Conservation (phyloP, 371 early-diverging fungal genomes). For the Chytridium lagenaria region DNA sequence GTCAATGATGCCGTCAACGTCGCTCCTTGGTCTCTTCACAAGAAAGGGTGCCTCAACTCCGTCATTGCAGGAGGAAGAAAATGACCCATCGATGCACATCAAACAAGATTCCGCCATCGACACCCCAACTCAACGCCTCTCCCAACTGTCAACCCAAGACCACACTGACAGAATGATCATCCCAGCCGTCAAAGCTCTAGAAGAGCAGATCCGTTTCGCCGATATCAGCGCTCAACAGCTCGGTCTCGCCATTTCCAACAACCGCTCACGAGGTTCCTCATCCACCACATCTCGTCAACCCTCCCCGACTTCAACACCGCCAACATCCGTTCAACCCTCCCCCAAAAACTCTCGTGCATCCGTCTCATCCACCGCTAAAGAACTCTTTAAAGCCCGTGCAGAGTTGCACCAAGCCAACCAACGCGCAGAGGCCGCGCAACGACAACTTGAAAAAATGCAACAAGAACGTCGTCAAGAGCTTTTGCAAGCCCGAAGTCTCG, state of each 20-base stretch:
- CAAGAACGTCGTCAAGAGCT: slow-evolving; percentile 7
- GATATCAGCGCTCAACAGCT: slow-evolving; percentile 17
- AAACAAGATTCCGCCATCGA: too few relatives aligned
- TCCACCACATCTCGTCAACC: not conserved
- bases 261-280: not conserved
- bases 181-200: slow-evolving; percentile 7
- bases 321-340: not conserved
- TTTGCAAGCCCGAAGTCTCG: not conserved
- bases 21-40: too few relatives aligned
- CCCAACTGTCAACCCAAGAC: too few relatives aligned
- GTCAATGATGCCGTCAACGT: too few relatives aligned
- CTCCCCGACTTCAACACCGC: not conserved
- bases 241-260: not conserved
- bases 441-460: not conserved
- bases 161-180: slow-evolving; percentile 5
- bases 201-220: slow-evolving; percentile 13
- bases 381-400: not conserved
- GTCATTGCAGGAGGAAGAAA: too few relatives aligned
- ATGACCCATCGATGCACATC: too few relatives aligned
- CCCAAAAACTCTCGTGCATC: not conserved
- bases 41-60: too few relatives aligned
- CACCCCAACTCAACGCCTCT: too few relatives aligned
- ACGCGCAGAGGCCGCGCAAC: not conserved
- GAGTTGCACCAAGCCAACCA: not conserved
- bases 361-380: not conserved